Conservation (phyloP, 345 rosid genomes). For the Rhodomyrtus tomentosa region DNA sequence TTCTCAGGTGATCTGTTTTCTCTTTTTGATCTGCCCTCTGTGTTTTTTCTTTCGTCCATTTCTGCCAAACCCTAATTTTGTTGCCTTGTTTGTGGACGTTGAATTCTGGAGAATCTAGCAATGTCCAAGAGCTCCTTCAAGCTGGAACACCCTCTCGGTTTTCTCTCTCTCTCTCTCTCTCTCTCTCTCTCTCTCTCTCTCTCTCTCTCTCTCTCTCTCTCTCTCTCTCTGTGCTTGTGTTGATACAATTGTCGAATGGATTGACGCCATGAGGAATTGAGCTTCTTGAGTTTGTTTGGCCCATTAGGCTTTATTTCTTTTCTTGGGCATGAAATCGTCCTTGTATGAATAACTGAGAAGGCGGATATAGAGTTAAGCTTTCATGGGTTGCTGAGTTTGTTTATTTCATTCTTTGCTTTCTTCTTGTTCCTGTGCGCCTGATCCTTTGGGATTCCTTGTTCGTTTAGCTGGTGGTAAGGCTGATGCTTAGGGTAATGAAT, state of each 20-base stretch:
- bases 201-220: background rate
- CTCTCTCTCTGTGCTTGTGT: background rate
- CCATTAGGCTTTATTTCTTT: background rate
- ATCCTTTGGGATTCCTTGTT: background rate
- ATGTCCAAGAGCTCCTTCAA: slow-evolving; percentile 78
- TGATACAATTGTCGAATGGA: background rate
- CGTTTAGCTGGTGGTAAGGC: background rate
- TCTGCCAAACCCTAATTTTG: background rate
- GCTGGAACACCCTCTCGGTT: slow-evolving; percentile 77
- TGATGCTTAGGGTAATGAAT: background rate
- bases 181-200: background rate
- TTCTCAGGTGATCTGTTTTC: background rate
- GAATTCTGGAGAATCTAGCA: background rate
- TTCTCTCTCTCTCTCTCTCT: slow-evolving; percentile 3
- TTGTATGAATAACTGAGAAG: background rate
- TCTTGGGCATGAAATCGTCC: background rate
- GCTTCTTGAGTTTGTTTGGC: background rate
- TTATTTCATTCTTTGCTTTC: background rate
- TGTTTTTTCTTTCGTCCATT: background rate
- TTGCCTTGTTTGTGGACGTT: background rate
- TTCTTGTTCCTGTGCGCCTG: background rate
- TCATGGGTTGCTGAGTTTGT: background rate
- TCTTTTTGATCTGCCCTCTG: background rate
- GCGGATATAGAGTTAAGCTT: background rate
- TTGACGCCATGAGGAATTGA: background rate